Evolutionary conservation across 805 yeast genomes (phyloP), one percentile per base, ranked within the genome.

Genomic region (Wickerhamiella nectarea): DNA sequence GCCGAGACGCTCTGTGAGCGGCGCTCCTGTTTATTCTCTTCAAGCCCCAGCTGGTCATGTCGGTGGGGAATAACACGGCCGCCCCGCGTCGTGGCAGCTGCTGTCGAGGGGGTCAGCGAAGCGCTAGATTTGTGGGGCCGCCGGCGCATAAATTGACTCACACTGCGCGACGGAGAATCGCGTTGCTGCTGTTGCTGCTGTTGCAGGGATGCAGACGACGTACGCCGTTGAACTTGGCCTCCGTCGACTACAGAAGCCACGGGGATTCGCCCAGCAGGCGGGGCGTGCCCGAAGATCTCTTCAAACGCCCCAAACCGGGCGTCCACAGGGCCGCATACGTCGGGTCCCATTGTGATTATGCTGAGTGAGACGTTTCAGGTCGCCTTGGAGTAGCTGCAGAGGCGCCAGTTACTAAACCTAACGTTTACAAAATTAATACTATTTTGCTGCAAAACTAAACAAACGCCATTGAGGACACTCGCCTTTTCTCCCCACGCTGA

Each of bases 231-330:
- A 5, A 21, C 24, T 8, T 21, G 24, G 31, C 14, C 43, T 22
- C 38, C 46, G 12, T 34, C 39, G 17, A 14, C 22, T 34, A 45
- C 19, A 31, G 15, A 35, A 14, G 11, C 14, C 15, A 11, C 37
- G n/a, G 50, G 53, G 14, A 50, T 38, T n/a, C 58, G 55, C 5
- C 59, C 60, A n/a, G 63, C 59, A 6, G 59, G 59, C 31, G 63
- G 63, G 7, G 56, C 57, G 20, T 56, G 48, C 29, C 64, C 64
- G 42, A 60, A 60, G 14, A 60, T 60, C 44, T 60, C 57, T 24
- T 56, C 53, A 41, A 60, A 60, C 17, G 60, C 63, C 22, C 51
- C 54, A 44, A 58, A 53, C 24, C 37, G 46, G 29, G 44, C 45
- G 36, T 20, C 20, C 6, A 21, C 8, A 8, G 46, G 43, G 28